Evolutionary conservation across 2,329 filamentous ascomycete genomes (phyloP).

Genomic region (Didymella arachidicola): DNA sequence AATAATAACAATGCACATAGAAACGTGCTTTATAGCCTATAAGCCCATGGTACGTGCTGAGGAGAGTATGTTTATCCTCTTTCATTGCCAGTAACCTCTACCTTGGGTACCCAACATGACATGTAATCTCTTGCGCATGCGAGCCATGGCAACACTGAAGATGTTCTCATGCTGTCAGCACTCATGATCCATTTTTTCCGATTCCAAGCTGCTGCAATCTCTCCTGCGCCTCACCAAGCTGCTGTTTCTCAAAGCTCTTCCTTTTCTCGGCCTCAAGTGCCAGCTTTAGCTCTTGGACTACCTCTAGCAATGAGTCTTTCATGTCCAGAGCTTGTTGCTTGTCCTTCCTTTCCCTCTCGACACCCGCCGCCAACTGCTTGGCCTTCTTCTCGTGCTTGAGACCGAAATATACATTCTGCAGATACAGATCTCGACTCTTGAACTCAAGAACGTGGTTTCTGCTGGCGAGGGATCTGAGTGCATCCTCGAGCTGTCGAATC

Average conservation of each 20-base stretch:
- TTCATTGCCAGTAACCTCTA: neutral
- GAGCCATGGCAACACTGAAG: neutral
- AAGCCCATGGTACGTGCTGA: neutral
- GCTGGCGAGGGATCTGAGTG: too few species aligned
- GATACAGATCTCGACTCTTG: neutral
- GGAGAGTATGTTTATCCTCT: neutral
- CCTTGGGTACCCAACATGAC: neutral
- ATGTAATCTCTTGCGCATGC: neutral
- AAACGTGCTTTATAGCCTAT: neutral
- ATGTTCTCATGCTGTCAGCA: neutral
- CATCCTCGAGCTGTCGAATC: too few species aligned
- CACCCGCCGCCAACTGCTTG: neutral
- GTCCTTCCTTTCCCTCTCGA: neutral
- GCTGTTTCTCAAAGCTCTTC: neutral
- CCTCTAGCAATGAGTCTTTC: neutral
- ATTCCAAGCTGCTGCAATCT: neutral
- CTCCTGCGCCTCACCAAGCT: neutral
- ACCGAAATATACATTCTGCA: neutral
- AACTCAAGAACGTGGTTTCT: neutral
- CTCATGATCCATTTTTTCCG: neutral
- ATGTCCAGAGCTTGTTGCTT: neutral
- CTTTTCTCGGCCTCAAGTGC: neutral
- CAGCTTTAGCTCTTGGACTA: neutral
- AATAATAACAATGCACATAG: slow-evolving; percentile 2
- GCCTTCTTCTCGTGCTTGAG: neutral